These are phyloP conservation scores for Paraleonurus japonicus DNA, from an alignment of 257 asterid genomes.

Conservation along the genomic window DNA sequence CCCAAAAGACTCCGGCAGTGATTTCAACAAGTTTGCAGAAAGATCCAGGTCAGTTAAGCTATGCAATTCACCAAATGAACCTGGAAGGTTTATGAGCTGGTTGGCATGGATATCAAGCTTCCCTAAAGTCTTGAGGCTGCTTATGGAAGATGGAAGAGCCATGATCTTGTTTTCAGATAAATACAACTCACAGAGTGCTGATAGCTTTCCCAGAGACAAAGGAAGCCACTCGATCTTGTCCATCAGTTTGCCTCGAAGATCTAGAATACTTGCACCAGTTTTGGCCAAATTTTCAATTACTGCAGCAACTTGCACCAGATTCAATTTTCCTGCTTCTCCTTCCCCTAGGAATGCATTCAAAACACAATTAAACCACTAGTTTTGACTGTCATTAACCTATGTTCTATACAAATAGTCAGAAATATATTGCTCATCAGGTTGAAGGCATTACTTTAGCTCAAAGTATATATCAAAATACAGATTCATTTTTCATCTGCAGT, in stretches of 20 bases:
- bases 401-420: neutral
- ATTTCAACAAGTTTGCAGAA: constrained; percentile 58
- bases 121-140: constrained; percentile 45
- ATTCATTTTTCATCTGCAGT: neutral
- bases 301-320: constrained; percentile 62
- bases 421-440: neutral
- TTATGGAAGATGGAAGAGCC: constrained; percentile 75
- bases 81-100: constrained; percentile 84
- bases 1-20: constrained; percentile 71
- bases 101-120: constrained; percentile 64
- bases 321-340: constrained; percentile 44
- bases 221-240: constrained; percentile 93
- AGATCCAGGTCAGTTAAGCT: constrained; percentile 60
- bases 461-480: neutral
- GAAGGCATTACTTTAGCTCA: neutral
- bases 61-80: constrained; percentile 61
- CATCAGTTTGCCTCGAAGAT: constrained; percentile 68
- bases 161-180: constrained; percentile 65
- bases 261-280: constrained; percentile 45
- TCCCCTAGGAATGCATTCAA: constrained; percentile 32
- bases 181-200: constrained; percentile 45
- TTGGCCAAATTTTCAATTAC: constrained; percentile 51
- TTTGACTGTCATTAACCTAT: neutral
- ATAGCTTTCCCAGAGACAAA: constrained; percentile 68
- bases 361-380: constrained; percentile 23